A percentile compares a stretch with the other conserved stretches of the same genome.
Conservation (phyloP, 345 rosid genomes). For the Reutealis trisperma region DNA sequence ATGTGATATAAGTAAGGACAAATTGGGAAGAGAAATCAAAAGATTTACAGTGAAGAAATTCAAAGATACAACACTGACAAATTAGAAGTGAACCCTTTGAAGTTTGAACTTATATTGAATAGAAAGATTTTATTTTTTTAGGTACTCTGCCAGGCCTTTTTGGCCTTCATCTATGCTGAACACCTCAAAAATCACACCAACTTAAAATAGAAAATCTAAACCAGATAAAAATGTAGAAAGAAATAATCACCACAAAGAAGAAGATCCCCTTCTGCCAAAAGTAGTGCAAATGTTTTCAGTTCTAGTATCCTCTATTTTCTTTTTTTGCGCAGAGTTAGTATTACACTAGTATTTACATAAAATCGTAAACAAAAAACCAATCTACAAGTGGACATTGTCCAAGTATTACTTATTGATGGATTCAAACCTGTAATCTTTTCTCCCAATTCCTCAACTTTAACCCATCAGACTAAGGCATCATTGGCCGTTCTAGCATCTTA, state of each 20-base stretch:
- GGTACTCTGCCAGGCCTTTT: background rate
- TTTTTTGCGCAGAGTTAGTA: too few relatives aligned
- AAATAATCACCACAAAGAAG: constrained; percentile 3
- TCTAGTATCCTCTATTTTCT: constrained; percentile 1
- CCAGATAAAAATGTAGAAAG: constrained; percentile 3
- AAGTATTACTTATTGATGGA: too few relatives aligned
- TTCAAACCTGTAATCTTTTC: too few relatives aligned
- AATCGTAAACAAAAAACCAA: too few relatives aligned
- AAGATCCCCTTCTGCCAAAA: constrained; percentile 21
- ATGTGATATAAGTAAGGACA: constrained; percentile 39
- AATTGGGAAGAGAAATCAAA: constrained; percentile 28
- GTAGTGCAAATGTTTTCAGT: constrained; percentile 1
- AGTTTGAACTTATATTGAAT: background rate
- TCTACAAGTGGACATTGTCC: too few relatives aligned
- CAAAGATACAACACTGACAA: constrained; percentile 24
- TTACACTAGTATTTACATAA: too few relatives aligned
- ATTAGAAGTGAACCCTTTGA: background rate
- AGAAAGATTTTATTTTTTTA: background rate
- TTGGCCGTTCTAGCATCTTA: too few relatives aligned
- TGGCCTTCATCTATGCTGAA: background rate
- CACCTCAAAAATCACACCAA: constrained; percentile 20
- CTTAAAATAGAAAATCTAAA: constrained; percentile 3
- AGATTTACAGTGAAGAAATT: constrained; percentile 17
- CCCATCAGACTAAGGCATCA: too few relatives aligned
- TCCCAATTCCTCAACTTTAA: too few relatives aligned